phyloP scores from a whole-genome alignment of 2,329 filamentous ascomycete species.

The Neocatenulostroma microsporum region DNA sequence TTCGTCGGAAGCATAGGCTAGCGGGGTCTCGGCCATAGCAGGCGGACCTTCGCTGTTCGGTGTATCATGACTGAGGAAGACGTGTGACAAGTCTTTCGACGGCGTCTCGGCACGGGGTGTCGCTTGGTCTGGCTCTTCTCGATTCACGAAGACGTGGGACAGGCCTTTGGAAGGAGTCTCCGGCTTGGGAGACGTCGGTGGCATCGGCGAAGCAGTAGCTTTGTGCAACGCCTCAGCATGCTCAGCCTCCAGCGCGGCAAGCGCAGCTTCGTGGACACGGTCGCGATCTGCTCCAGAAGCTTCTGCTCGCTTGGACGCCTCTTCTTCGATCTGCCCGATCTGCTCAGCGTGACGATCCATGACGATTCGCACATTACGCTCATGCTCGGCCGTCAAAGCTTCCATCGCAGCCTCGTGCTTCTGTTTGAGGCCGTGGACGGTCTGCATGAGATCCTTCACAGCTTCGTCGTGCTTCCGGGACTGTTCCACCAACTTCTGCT shows the following conservation, averaged over 20 bases:
- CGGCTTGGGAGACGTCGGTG: neutral
- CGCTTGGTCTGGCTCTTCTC: conserved; percentile 1
- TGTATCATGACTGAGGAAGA: no score
- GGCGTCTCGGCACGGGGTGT: conserved; percentile 2
- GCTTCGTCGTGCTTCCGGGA: conserved; percentile 2
- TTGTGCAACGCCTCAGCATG: conserved; percentile 7
- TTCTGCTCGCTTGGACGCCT: conserved; percentile 11
- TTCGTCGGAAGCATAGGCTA: conserved; percentile 15
- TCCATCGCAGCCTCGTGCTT: conserved; percentile 10
- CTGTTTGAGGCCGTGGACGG: neutral
- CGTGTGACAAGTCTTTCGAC: no score
- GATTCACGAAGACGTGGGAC: conserved; percentile 18
- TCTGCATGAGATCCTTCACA: conserved; percentile 1
- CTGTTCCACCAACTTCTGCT: conserved; percentile 1
- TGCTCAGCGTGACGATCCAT: conserved; percentile 10
- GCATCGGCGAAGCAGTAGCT: neutral
- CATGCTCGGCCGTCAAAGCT: conserved; percentile 11
- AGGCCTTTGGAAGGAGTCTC: conserved; percentile 11
- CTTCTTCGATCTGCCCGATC: conserved; percentile 14
- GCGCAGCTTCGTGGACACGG: conserved; percentile 6
- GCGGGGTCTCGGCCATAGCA: conserved; percentile 10
- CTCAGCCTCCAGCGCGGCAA: conserved; percentile 11
- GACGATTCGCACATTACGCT: conserved; percentile 11
- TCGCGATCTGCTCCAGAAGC: conserved; percentile 7
- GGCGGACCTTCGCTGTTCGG: neutral